Conservation (phyloP, 2,329 filamentous ascomycete species). For the Penicillium sp. region DNA sequence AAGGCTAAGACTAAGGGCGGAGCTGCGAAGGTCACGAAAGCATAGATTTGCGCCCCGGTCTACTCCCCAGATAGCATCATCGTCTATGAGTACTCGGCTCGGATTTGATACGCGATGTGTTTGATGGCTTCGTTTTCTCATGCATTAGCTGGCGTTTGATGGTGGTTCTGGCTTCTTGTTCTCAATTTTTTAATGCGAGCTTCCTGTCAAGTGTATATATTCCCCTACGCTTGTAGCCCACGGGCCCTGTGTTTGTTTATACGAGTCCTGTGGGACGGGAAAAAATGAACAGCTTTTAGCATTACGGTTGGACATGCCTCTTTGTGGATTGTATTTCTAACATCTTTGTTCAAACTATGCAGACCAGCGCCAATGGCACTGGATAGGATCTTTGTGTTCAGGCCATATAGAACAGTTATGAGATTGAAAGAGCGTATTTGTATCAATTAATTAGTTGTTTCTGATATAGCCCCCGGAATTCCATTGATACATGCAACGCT, state of each 20-base stretch:
- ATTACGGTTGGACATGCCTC: not conserved
- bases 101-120: not conserved
- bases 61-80: constrained; percentile 1
- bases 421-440: not conserved
- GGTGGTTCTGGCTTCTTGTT: constrained; percentile 10
- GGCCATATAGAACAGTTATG: not conserved
- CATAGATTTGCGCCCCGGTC: constrained; percentile 19
- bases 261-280: not conserved
- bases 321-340: not conserved
- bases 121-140: constrained; percentile 11
- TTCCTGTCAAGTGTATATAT: constrained; percentile 21
- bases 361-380: not conserved
- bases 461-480: not conserved
- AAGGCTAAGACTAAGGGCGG: constrained; percentile 57
- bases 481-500: constrained; percentile 18
- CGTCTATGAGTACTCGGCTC: not conserved
- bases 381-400: not conserved
- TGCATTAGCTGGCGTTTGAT: constrained; percentile 30
- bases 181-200: constrained; percentile 8
- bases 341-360: not conserved
- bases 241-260: constrained; percentile 6
- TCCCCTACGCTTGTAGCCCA: constrained; percentile 4
- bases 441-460: constrained; percentile 6
- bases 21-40: constrained; percentile 33
- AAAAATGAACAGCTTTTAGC: constrained; percentile 3